phyloP scores from a whole-genome alignment of 495 filamentous ascomycete genomes.

The Aspergillus diversus region DNA sequence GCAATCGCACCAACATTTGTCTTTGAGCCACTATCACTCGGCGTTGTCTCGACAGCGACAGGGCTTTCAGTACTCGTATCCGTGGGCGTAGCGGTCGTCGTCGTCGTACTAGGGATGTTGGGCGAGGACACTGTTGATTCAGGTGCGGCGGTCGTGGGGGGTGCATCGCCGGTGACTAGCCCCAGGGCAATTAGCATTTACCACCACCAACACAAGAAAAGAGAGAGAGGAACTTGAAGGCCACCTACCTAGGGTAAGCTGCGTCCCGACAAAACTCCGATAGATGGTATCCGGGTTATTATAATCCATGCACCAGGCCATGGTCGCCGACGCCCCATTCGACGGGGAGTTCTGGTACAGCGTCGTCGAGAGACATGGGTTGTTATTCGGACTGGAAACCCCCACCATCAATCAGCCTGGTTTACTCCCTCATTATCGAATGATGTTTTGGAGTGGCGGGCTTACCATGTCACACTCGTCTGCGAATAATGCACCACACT shows the following conservation, averaged over 20 bases:
- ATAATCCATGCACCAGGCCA: constrained; percentile 14
- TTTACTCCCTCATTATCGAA: not conserved
- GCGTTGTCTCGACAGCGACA: not conserved
- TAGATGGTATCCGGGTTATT: constrained; percentile 2
- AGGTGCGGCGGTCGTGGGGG: not conserved
- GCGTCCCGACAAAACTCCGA: constrained; percentile 12
- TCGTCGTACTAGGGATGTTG: too few species aligned
- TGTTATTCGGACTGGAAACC: constrained; percentile 2
- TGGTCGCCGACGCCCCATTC: constrained; percentile 6
- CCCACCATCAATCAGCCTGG: not conserved
- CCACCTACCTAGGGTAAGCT: constrained; percentile 1
- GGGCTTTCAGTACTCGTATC: not conserved
- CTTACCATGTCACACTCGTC: constrained; percentile 11
- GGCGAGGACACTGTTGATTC: not conserved
- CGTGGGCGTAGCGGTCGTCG: not conserved
- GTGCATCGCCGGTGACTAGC: not conserved
- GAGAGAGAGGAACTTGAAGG: not conserved
- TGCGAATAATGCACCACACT: constrained; percentile 10
- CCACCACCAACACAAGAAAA: not conserved
- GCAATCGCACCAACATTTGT: constrained; percentile 16
- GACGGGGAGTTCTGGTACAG: constrained; percentile 1
- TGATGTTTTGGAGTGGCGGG: not conserved
- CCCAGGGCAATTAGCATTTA: not conserved
- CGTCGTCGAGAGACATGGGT: constrained; percentile 8
- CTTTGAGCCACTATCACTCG: not conserved